Base-by-base conservation (phyloP, 495 filamentous ascomycete genomes). In the Sporormia fimetaria region DNA sequence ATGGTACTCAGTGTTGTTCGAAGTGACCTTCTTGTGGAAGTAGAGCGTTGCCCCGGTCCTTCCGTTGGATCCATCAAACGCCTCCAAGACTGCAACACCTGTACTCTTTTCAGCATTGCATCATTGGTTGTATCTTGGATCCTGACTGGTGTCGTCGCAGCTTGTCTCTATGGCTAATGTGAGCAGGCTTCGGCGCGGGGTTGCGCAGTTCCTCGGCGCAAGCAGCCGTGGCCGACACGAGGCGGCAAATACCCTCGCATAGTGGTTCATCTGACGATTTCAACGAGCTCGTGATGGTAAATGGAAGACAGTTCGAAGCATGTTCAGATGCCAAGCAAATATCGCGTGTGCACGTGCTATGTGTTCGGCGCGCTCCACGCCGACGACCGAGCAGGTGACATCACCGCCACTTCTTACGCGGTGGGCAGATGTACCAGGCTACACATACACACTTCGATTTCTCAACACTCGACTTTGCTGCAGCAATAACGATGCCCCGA, bases 141-240 rank as follows among this genome's bases (percentile, higher is more conserved):
- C 15, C 88, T 83, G 5, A 98, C 86, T 28, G 82, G 88, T 94
- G 64, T 98, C 90, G 62, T 98, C 90, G 67, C 79, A 96, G n/a
- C 87, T 94, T 11, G 82, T 83, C 65, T 96, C 88, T 57, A 96
- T 93, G 12, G 83, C 88, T 23, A 96, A 76, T 0, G 83, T 87
- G 30, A 83, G 64, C 6, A 59, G 57, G 18, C 71, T 69, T 18
- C 11, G 29, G 24, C 33, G 40, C 29, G 23, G 24, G 15, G 9
- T 14, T 20, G 12, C 11, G n/a, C 27, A 33, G 17, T 11, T 18
- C n/a, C 23, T 23, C 6, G 14, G 25, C 6, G 2, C 15, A 11
- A 28, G 12, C 37, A 37, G 16, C 6, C 11, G 36, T 7, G 20
- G n/a, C n/a, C n/a, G n/a, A n/a, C n/a, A n/a, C n/a, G n/a, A n/a